These are phyloP conservation scores for Anacardium occidentale DNA, from an alignment of 345 rosid species.

Conservation along the genomic window DNA sequence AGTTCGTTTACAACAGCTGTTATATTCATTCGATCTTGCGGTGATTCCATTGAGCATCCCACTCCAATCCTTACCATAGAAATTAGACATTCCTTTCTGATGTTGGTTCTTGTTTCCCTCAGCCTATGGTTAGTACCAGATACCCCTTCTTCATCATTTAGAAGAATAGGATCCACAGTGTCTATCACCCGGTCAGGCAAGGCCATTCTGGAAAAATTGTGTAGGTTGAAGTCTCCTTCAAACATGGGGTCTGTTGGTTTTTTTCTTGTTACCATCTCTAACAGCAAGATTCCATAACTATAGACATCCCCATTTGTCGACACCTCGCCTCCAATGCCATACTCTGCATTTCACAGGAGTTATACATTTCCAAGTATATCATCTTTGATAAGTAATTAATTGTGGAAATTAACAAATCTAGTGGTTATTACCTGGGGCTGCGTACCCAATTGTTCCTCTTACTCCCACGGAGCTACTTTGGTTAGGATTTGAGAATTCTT, in stretches of 20 bases:
- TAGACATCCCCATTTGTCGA: conserved; percentile 29
- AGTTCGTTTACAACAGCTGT: too few relatives aligned
- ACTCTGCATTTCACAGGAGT: conserved; percentile 22
- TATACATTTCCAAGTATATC: background rate
- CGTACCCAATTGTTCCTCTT: conserved; percentile 1
- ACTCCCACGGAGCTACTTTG: conserved; percentile 4
- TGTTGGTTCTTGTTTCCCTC: background rate
- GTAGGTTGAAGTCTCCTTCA: conserved; percentile 24
- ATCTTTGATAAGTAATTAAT: background rate
- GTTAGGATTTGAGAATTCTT: background rate
- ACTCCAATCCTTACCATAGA: conserved; percentile 22
- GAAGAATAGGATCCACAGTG: background rate
- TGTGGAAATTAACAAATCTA: too few relatives aligned
- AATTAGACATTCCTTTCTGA: background rate
- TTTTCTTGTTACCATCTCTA: conserved; percentile 30
- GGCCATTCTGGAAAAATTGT: conserved; percentile 12
- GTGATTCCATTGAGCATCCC: conserved; percentile 19
- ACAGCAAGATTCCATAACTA: conserved; percentile 31
- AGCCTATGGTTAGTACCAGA: too few relatives aligned
- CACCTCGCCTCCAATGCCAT: conserved; percentile 28
- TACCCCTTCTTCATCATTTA: background rate
- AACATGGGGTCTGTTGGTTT: conserved; percentile 28
- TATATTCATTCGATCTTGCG: conserved; percentile 10
- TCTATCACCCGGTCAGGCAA: conserved; percentile 19
- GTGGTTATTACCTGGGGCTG: conserved; percentile 12